These are phyloP conservation scores for Xanthoconium separans DNA, from an alignment of 1,284 basidiomycete species.

Conservation along the genomic window DNA sequence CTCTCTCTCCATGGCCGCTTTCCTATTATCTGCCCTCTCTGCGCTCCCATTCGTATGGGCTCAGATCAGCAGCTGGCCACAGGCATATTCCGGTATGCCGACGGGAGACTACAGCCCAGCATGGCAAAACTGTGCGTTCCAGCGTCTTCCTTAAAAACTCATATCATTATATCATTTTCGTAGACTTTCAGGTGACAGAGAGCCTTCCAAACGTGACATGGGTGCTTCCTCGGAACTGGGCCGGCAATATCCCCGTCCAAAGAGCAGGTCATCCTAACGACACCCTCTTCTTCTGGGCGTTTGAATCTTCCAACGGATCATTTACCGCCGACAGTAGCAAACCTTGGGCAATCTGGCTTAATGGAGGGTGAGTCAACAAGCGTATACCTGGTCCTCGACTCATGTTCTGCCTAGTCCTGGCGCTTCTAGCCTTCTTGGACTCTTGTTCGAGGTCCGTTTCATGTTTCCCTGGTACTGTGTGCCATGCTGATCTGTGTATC, in stretches of 20 bases:
- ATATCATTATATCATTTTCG: conserved; percentile 32
- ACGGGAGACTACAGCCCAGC: conserved; percentile 48
- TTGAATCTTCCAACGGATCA: conserved; percentile 61
- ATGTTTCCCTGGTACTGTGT: conserved; percentile 14
- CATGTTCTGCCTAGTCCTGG: conserved; percentile 50
- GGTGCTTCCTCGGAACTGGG: conserved; percentile 52
- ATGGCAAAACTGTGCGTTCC: conserved; percentile 59
- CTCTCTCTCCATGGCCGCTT: conserved; percentile 7
- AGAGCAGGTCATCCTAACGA: conserved; percentile 60
- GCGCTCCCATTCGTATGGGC: background rate
- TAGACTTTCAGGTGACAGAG: conserved; percentile 56
- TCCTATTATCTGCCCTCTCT: conserved; percentile 9
- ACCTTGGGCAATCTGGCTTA: conserved; percentile 76
- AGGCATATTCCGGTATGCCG: conserved; percentile 30
- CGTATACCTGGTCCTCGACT: background rate
- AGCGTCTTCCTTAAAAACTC: conserved; percentile 30
- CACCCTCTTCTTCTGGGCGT: conserved; percentile 65
- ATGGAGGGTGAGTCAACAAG: conserved; percentile 55
- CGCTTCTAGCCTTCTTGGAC: conserved; percentile 62
- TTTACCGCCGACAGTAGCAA: conserved; percentile 45
- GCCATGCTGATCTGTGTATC: background rate
- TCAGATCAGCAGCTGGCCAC: conserved; percentile 29
- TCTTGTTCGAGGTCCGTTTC: conserved; percentile 57
- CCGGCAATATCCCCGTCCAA: conserved; percentile 68
- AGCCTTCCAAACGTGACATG: conserved; percentile 65